Evolutionary conservation across 2,329 filamentous ascomycete genomes (phyloP).

Genomic region (Sordariomycetes sp.): DNA sequence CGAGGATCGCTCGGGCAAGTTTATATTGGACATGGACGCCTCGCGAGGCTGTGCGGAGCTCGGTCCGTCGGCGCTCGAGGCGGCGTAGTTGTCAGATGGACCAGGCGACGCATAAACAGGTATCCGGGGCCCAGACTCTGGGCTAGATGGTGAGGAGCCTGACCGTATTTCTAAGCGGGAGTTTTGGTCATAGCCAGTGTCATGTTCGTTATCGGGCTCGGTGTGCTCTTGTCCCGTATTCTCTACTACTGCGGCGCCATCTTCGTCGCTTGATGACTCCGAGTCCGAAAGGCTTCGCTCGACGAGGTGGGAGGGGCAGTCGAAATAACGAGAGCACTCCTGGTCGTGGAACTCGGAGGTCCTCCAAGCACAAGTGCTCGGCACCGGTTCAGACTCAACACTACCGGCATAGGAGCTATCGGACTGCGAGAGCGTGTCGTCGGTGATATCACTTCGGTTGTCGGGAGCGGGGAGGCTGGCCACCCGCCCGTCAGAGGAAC

Average conservation of each 20-base stretch:
- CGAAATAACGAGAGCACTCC: slow-evolving; percentile 35
- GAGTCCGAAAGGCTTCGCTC: slow-evolving; percentile 21
- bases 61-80: not conserved
- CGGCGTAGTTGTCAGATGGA: not conserved
- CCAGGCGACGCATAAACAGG: not conserved
- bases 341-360: slow-evolving; percentile 25
- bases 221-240: not conserved
- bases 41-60: not conserved
- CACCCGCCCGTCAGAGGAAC: slow-evolving; percentile 14
- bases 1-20: not conserved
- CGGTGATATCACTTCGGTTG: slow-evolving; percentile 6
- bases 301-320: slow-evolving; percentile 35
- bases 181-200: not conserved
- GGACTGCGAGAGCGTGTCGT: slow-evolving; percentile 13
- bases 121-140: not conserved
- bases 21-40: not conserved
- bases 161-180: not conserved
- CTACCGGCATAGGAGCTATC: slow-evolving; percentile 29
- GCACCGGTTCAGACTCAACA: slow-evolving; percentile 10
- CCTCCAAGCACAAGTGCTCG: slow-evolving; percentile 23
- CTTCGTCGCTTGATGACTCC: slow-evolving; percentile 1
- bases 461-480: slow-evolving; percentile 8
- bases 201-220: not conserved
- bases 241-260: not conserved
- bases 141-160: not conserved